A percentile compares a stretch with the other conserved stretches of the same genome.
Evolutionary conservation across 2,329 filamentous ascomycete species (phyloP).

Genomic region (Teratosphaeria pseudoeucalypti): DNA sequence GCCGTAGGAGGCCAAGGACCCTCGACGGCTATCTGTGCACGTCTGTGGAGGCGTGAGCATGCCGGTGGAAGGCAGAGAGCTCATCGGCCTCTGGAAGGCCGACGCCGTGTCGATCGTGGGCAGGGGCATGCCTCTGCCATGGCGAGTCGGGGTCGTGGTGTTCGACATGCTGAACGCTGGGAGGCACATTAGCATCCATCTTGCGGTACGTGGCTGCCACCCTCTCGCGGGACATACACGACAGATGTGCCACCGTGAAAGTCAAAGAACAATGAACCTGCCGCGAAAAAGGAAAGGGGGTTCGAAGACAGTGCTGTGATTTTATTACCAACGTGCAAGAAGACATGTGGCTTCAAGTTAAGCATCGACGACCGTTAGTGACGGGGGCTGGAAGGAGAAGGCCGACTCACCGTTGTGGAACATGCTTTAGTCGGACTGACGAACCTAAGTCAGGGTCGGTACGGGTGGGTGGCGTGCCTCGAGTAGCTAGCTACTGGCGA

Average conservation of each 20-base stretch:
- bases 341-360: conserved; percentile 20
- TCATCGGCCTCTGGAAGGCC: conserved; percentile 5
- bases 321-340: background rate
- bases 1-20: conserved; percentile 15
- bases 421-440: conserved; percentile 5
- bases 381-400: conserved; percentile 4
- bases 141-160: conserved; percentile 13
- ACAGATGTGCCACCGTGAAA: conserved; percentile 8
- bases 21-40: conserved; percentile 18
- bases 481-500: conserved; percentile 16
- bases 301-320: conserved; percentile 8
- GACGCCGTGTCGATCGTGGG: conserved; percentile 17
- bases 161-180: conserved; percentile 18
- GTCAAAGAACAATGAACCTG: conserved; percentile 5
- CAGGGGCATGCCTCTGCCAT: conserved; percentile 13
- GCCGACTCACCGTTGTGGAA: conserved; percentile 22
- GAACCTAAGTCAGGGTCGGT: conserved; percentile 15
- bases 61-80: conserved; percentile 8
- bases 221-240: conserved; percentile 12
- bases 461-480: conserved; percentile 15
- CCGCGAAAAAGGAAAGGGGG: conserved; percentile 4
- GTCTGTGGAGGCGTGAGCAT: conserved; percentile 21
- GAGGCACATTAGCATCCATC: conserved; percentile 2
- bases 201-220: background rate
- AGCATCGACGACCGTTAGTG: conserved; percentile 6